phyloP scores from a whole-genome alignment of 495 filamentous ascomycete genomes.

The Penicillium maclennaniae region DNA sequence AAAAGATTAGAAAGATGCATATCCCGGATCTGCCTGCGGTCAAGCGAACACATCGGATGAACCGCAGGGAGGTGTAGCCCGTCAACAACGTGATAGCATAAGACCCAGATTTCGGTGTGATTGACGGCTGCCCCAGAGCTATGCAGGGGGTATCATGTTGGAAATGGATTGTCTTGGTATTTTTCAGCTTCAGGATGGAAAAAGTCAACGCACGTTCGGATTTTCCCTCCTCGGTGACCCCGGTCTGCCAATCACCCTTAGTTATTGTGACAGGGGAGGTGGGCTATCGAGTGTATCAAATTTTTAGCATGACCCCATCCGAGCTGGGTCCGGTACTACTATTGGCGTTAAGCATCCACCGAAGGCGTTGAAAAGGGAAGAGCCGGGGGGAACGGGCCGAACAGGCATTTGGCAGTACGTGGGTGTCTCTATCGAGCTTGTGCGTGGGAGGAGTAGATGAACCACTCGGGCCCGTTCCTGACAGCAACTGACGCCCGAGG shows the following conservation, averaged over 20 bases:
- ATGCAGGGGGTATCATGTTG: neutral
- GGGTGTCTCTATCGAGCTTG: neutral
- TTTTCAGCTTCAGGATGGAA: neutral
- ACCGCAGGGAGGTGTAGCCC: constrained; percentile 10
- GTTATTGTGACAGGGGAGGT: constrained; percentile 4
- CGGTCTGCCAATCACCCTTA: constrained; percentile 8
- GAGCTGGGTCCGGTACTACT: neutral
- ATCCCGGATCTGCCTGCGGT: constrained; percentile 22
- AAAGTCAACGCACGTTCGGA: constrained; percentile 7
- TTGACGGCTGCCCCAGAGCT: neutral
- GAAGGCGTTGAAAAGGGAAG: constrained; percentile 14
- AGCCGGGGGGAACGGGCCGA: constrained; percentile 30
- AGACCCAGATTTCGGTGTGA: neutral
- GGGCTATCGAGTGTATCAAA: neutral
- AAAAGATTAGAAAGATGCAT: constrained; percentile 13
- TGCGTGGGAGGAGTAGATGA: neutral
- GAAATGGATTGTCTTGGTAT: neutral
- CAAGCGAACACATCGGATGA: constrained; percentile 20
- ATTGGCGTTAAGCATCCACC: constrained; percentile 11
- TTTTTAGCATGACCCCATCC: neutral
- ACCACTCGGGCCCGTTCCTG: neutral
- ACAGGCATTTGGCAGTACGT: constrained; percentile 19
- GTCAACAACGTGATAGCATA: constrained; percentile 3
- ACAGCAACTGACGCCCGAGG: neutral
- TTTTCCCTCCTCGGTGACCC: constrained; percentile 7